Base-by-base conservation (phyloP, 177 flowering plant species). In the Tripterygium wilfordii region DNA sequence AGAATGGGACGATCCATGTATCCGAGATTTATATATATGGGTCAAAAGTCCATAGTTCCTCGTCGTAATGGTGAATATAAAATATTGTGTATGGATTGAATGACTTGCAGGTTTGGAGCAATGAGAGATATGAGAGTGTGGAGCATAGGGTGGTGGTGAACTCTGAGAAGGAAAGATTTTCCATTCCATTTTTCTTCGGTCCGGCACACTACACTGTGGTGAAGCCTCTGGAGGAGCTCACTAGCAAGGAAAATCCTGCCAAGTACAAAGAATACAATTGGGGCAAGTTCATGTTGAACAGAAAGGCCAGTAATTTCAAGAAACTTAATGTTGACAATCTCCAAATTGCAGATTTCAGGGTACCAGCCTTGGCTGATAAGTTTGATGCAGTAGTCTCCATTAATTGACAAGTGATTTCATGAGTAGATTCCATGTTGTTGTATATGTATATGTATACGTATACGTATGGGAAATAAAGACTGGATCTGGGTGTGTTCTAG, bases 81-180 rank as follows among this genome's bases (percentile, higher is more conserved):
- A n/a, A n/a, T n/a, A n/a, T n/a, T n/a, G n/a, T n/a, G n/a, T n/a
- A n/a, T n/a, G n/a, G n/a, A n/a, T n/a, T n/a, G n/a, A n/a, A n/a
- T n/a, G n/a, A n/a, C n/a, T 4, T 24, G 13, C 58, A 85, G 86
- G 92, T 88, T 10, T 83, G 97, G 97, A 86, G 88, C 72, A 86
- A 89, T 46, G 97, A 76, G 3, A 66, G 45, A 60, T 89, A 82
- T 30, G 84, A 78, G 57, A 89, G 97, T 23, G 88, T 67, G 20
- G 97, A 89, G 64, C 97, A 89, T 54, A 79, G 92, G 41, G 92
- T 74, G 57, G 42, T 52, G 70, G 88, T 78, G 65, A 89, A 82
- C 49, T 52, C 77, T 0, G 72, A 71, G 50, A 82, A 61, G 54
- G 97, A 77, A 48, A 76, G 97, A 43, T 69, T 81, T 37, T 85